Percentiles rank a stretch among this genome's conserved stretches.
Conservation (phyloP, 306 rosid species). For the Canavalia gladiata region DNA sequence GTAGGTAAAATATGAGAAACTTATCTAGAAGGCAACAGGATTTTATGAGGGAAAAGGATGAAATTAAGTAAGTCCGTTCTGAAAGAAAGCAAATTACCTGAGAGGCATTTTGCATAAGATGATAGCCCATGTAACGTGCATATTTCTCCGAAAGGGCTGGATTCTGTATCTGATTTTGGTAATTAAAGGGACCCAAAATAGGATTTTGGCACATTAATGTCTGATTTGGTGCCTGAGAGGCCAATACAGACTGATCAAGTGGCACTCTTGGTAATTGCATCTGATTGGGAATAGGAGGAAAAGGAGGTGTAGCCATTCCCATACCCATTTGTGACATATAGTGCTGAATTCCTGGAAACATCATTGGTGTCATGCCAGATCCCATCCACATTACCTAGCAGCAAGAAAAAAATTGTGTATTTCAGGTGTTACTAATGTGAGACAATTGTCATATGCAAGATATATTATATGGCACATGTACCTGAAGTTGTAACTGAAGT, state of each 20-base stretch:
- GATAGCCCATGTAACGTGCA: constrained; percentile 78
- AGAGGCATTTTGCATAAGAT: constrained; percentile 76
- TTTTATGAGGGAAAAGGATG: neutral
- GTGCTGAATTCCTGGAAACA: constrained; percentile 84
- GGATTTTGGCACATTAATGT: constrained; percentile 68
- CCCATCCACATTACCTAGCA: constrained; percentile 95
- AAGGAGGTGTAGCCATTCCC: constrained; percentile 72
- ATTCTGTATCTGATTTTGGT: constrained; percentile 77
- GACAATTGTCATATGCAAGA: constrained; percentile 23
- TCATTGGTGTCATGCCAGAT: constrained; percentile 83
- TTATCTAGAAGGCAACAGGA: neutral
- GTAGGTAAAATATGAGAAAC: constrained; percentile 1
- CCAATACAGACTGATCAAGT: constrained; percentile 55
- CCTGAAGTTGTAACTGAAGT: constrained; percentile 96
- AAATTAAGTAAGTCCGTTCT: neutral
- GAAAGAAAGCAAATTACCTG: constrained; percentile 63
- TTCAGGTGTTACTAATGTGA: constrained; percentile 22
- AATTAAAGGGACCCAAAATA: constrained; percentile 63
- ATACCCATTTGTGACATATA: constrained; percentile 73
- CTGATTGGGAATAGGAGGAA: constrained; percentile 66
- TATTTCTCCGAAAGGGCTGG: constrained; percentile 78
- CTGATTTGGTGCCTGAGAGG: constrained; percentile 65
- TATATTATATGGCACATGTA: constrained; percentile 38
- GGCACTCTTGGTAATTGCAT: constrained; percentile 71
- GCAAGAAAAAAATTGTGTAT: constrained; percentile 19